Evolutionary conservation across 345 rosid species (phyloP), one percentile per base, ranked within the genome.

Genomic region (Dovyalis caffra): DNA sequence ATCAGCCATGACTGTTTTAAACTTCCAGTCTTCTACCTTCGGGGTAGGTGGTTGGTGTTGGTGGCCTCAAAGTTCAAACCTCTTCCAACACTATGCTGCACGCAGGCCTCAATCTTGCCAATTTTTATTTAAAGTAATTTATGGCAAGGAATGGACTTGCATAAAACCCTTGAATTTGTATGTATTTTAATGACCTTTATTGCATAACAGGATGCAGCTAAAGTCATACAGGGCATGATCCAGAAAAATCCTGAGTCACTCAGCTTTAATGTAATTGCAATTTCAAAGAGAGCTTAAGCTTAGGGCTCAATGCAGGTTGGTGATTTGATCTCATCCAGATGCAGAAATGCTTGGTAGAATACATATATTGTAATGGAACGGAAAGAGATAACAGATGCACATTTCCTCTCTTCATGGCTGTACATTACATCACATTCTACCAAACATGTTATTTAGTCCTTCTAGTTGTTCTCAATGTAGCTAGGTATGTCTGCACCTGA

Each of bases 241-340:
- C 82, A 85, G 87, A 87, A 91, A 85, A 95, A 91, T 74, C 97
- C 97, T 0, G 85, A 77, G 4, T 93, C 97, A 0, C 89, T 80
- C 73, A 93, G 89, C 87, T 93, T 95, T 83, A 93, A 91, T 68
- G 96, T 90, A 37, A 95, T 93, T 69, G 90, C 96, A 21, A 63
- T 95, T 72, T 76, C 80, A 7, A 77, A 80, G 75, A 80, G 73
- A 80, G 61, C 62, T 7, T 65, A 70, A n/a, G 68, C n/a, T 64
- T 25, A 47, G 40, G 53, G 63, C 72, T 69, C n/a, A n/a, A n/a
- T n/a, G n/a, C 32, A 79, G 34, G 37, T 58, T 15, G 51, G 64
- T 1, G 14, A 4, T 56, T 64, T 33, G 12, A 2, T 4, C 18
- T 64, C 18, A 31, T 67, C 32, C 64, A 12, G 8, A 51, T 49